These are phyloP conservation scores for Penstemon eatonii DNA, from an alignment of 257 asterid species.

Conservation along the genomic window DNA sequence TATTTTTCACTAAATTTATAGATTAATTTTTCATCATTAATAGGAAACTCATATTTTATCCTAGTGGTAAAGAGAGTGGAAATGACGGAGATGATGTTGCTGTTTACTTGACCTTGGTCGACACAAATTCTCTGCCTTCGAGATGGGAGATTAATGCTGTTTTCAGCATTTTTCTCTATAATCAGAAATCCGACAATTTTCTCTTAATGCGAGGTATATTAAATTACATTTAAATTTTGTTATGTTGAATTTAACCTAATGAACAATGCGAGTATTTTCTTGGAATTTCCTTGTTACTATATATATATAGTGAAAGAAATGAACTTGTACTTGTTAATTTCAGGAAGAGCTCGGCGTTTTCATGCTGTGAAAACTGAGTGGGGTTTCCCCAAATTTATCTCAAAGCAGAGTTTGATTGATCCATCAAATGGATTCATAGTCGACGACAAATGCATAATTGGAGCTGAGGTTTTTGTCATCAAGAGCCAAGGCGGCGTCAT, in stretches of 20 bases:
- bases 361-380: conserved; percentile 17
- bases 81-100: conserved; percentile 17
- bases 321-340: no score
- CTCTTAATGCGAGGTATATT: conserved; percentile 11
- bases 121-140: not conserved
- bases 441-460: conserved; percentile 22
- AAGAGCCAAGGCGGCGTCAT: not conserved
- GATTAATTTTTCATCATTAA: not conserved
- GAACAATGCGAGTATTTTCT: no score
- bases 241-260: no score
- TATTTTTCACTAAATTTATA: no score
- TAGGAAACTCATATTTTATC: conserved; percentile 8
- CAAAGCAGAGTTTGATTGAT: conserved; percentile 9
- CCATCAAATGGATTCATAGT: conserved; percentile 26
- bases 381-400: conserved; percentile 23
- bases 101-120: not conserved
- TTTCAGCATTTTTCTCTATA: conserved; percentile 16
- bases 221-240: not conserved
- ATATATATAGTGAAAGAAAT: no score
- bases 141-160: not conserved
- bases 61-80: not conserved
- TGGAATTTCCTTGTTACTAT: no score
- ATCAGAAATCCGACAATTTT: conserved; percentile 11
- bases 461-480: conserved; percentile 15
- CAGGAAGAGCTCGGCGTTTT: conserved; percentile 16